Base-by-base conservation (phyloP, 495 filamentous ascomycete species). In the Neurospora sp. region DNA sequence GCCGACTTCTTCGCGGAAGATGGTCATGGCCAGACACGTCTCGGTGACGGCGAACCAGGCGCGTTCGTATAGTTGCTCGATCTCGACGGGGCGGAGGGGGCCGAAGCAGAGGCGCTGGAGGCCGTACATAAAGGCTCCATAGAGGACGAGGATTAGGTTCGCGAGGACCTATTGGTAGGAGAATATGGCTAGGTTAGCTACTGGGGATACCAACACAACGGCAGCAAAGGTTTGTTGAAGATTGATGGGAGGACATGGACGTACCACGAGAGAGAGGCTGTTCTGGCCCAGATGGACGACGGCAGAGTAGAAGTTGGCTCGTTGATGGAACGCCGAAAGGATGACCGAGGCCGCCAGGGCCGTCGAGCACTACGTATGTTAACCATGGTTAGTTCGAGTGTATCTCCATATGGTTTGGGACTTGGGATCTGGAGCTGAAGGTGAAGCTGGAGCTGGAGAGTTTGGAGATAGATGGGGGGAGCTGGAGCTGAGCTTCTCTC, bases 1-100 rank as follows among this genome's bases (percentile, higher is more conserved):
- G 66, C 97, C 96, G 40, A 98, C 88, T 79, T 97, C 93, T 72
- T 97, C 96, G 27, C 96, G 88, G 80, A 99, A 99, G 76, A 97
- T 97, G n/a, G 95, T 97, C 95, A 98, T 98, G 18, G 96, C 96
- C 48, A 99, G 87, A 81, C 93, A 94, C 75, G 96, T 98, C 81
- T 99, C 96, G 31, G 94, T 97, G 48, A 99, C 90, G 70, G 95
- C 94, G 79, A 97, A 97, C 96, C 96, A 99, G 48, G 91, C 93
- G 81, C 94, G 96, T 81, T 99, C 96, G 82, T 97, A 97, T 8
- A 99, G 88, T 80, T 97, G 95, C 82, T 99, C 96, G 72, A 94
- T 92, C 82, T 99, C 96, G 84, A 97, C 92, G 7, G 93, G 91
- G 75, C 96, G 94, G 70, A 99, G 89, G 20, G 89, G 92, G 72